Evolutionary conservation across 257 asterid species (phyloP), one percentile per base, ranked within the genome.

Genomic region (Leptodermis oblonga): DNA sequence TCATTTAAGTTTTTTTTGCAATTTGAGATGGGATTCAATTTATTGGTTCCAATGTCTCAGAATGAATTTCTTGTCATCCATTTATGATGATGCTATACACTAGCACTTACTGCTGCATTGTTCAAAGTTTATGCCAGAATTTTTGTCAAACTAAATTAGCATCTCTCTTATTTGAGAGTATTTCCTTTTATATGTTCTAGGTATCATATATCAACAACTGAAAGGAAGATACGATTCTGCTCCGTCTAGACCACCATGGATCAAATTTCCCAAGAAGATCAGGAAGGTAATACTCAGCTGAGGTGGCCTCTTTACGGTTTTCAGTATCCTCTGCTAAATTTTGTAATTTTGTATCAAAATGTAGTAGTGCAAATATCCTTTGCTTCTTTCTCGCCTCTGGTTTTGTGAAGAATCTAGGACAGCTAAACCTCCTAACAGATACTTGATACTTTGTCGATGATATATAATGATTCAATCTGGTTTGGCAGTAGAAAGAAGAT

Each of bases 181-280:
- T 61, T n/a, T 30, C 39, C 58, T 33, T 37, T 12, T 52, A 52
- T 52, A 23, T 62, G 51, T 42, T 51, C 33, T 18, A 48, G 17
- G 62, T 70, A 62, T 10, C 28, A n/a, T 28, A 26, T 41, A 31
- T 49, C 58, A 43, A 33, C 65, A 28, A 66, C 74, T 61, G 68
- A 70, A 28, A 25, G 58, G 15, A 45, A 69, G 15, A 65, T 41
- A 33, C 3, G 10, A 11, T 36, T 14, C 33, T 39, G 36, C 34
- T 48, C 39, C 46, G 61, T 28, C 30, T 14, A 53, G 45, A 49
- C 67, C 23, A 68, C 45, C 62, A 77, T 72, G 81, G 74, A 72
- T 28, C 67, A 18, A 7, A 33, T 34, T 22, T 43, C 67, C 31
- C 41, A 25, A 15, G 23, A 55, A 61, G 4, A 18, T 51, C 23